phyloP scores from a whole-genome alignment of 164 flowering plant species.

The Stephania cephalantha region DNA sequence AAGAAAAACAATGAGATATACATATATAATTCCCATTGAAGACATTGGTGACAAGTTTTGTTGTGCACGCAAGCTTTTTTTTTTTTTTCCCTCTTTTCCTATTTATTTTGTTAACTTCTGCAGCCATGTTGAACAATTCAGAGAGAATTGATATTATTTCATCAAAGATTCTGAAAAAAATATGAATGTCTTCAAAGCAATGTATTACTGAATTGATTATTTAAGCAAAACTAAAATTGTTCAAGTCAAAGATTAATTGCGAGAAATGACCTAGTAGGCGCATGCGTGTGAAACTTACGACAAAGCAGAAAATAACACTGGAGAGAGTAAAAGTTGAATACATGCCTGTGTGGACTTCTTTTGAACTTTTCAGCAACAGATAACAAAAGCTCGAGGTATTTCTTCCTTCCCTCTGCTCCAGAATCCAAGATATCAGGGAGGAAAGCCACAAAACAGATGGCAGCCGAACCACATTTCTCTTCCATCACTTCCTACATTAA shows the following conservation, averaged over 20 bases:
- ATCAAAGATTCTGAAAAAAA: background rate
- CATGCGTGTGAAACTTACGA: background rate
- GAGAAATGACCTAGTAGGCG: background rate
- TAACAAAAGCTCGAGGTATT: constrained; percentile 56
- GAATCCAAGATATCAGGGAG: constrained; percentile 96
- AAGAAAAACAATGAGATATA: too few relatives aligned
- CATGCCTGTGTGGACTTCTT: constrained; percentile 87
- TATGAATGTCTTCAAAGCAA: background rate
- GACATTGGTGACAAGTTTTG: too few relatives aligned
- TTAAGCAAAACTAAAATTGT: too few relatives aligned
- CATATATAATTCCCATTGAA: too few relatives aligned
- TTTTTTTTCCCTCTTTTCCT: too few relatives aligned
- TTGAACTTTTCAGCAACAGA: constrained; percentile 85
- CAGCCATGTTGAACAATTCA: background rate
- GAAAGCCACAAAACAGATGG: constrained; percentile 92
- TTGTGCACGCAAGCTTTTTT: too few relatives aligned
- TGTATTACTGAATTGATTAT: background rate
- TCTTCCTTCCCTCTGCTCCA: constrained; percentile 95
- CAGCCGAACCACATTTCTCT: constrained; percentile 89
- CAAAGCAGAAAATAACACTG: background rate
- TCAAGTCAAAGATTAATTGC: background rate
- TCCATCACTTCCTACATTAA: constrained; percentile 73
- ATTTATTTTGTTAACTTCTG: background rate
- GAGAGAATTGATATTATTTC: background rate
- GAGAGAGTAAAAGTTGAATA: background rate